These are phyloP conservation scores for Luffa aegyptiaca DNA, from an alignment of 306 rosid genomes.

Conservation along the genomic window DNA sequence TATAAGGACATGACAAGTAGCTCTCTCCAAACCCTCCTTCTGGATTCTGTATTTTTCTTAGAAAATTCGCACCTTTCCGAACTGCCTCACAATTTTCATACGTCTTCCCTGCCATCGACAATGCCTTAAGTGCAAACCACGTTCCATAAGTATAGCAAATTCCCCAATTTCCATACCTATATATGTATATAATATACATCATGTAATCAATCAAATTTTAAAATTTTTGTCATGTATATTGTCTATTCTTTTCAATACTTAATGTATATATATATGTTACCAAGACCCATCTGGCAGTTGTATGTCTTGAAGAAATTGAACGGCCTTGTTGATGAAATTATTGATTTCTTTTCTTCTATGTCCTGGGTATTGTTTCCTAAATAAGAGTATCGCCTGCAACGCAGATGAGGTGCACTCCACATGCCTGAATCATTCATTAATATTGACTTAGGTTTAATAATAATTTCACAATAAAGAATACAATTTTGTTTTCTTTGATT, in stretches of 20 bases:
- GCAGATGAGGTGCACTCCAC: conserved; percentile 37
- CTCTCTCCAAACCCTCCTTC: conserved; percentile 44
- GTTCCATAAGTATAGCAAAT: conserved; percentile 36
- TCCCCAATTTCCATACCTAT: conserved; percentile 33
- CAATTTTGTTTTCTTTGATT: too few species aligned
- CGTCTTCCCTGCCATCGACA: conserved; percentile 24
- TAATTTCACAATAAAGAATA: not conserved
- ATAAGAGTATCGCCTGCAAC: conserved; percentile 22
- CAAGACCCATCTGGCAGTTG: conserved; percentile 35
- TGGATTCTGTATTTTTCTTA: conserved; percentile 17
- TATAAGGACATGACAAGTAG: conserved; percentile 30
- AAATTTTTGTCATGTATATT: too few species aligned
- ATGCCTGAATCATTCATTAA: conserved; percentile 12
- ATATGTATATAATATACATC: too few species aligned
- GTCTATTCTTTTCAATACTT: too few species aligned
- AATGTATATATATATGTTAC: not conserved
- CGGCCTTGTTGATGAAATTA: conserved; percentile 26
- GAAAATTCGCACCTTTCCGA: conserved; percentile 23
- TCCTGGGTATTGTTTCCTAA: conserved; percentile 25
- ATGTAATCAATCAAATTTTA: too few species aligned
- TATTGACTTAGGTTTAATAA: not conserved
- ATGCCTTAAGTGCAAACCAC: conserved; percentile 28
- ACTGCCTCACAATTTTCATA: conserved; percentile 26
- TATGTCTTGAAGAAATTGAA: conserved; percentile 21
- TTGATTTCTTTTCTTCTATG: conserved; percentile 32